Evolutionary conservation across 164 flowering plant species (phyloP).

Genomic region (Cinnamomum chago): DNA sequence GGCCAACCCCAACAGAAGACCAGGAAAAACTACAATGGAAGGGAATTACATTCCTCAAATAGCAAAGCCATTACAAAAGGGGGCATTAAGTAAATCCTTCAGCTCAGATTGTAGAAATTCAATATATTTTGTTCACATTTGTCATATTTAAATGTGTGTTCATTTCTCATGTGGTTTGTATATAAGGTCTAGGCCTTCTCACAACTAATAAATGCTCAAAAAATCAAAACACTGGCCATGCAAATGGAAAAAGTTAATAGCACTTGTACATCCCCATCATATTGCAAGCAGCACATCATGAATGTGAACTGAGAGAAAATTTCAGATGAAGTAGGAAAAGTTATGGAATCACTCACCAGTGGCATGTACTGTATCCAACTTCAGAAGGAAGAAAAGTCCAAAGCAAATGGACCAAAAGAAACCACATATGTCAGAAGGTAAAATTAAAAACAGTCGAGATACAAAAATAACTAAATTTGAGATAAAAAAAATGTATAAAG

Average conservation of each 20-base stretch:
- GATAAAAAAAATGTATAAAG: not conserved
- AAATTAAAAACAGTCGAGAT: not conserved
- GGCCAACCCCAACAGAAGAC: no score
- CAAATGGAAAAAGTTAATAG: not conserved
- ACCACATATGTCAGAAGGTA: not conserved
- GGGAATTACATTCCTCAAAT: no score
- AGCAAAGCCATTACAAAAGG: no score
- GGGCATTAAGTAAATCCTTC: no score
- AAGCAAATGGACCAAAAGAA: not conserved
- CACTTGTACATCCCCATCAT: not conserved
- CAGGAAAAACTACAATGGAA: no score
- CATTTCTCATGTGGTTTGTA: not conserved
- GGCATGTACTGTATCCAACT: constrained; percentile 99
- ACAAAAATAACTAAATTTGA: not conserved
- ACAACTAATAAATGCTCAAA: not conserved
- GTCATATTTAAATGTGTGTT: not conserved
- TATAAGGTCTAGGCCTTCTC: not conserved
- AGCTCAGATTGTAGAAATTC: not conserved
- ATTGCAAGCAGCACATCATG: not conserved
- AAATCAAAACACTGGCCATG: not conserved
- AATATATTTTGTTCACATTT: not conserved
- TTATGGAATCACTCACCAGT: constrained; percentile 56
- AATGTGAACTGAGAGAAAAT: not conserved
- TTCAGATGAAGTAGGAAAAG: not conserved
- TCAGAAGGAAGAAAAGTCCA: constrained; percentile 17